Conservation (phyloP, 805 yeast genomes). For the Saccharomyces mikatae region DNA sequence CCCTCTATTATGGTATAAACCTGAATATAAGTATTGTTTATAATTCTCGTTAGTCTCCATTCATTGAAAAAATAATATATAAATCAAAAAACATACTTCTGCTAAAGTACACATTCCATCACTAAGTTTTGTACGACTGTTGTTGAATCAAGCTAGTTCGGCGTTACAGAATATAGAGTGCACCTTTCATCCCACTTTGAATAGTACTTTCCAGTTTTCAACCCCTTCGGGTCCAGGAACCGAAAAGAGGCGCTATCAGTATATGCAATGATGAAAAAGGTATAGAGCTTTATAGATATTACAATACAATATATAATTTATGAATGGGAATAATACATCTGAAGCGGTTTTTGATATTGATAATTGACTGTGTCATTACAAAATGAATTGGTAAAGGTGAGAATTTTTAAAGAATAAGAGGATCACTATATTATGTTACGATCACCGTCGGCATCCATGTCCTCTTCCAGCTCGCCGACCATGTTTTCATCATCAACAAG, state of each 20-base stretch:
- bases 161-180: neutral
- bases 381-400: neutral
- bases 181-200: neutral
- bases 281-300: neutral
- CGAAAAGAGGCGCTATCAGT: neutral
- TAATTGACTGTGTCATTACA: neutral
- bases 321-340: neutral
- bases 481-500: conserved; percentile 32
- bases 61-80: neutral
- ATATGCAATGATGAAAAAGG: neutral
- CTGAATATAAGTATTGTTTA: conserved; percentile 16
- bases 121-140: neutral
- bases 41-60: conserved; percentile 3
- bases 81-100: conserved; percentile 3
- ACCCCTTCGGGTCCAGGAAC: neutral
- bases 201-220: neutral
- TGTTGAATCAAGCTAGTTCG: neutral
- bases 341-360: neutral
- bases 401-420: neutral
- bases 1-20: conserved; percentile 44
- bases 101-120: conserved; percentile 3
- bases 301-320: neutral
- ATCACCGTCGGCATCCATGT: conserved; percentile 27
- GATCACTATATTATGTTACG: conserved; percentile 13
- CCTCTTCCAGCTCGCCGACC: conserved; percentile 19